Percentiles rank a stretch among this genome's conserved stretches.
Conservation (phyloP, 2,329 filamentous ascomycete species). For the Phialophora expanda region DNA sequence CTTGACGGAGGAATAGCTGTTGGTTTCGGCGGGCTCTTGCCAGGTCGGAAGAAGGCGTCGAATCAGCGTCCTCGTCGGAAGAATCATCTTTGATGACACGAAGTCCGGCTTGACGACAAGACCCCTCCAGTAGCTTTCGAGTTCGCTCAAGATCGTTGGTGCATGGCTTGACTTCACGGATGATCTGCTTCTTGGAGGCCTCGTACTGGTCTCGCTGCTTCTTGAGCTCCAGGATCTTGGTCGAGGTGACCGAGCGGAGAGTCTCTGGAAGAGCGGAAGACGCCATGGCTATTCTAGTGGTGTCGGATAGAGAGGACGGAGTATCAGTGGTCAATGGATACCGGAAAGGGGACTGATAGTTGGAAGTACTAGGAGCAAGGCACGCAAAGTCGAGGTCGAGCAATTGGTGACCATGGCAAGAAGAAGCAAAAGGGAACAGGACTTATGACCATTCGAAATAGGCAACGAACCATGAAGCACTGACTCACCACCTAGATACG, state of each 20-base stretch:
- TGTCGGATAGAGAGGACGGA: background rate
- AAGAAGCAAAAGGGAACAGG: background rate
- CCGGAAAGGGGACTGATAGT: background rate
- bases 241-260: constrained; percentile 60
- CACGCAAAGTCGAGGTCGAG: background rate
- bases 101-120: constrained; percentile 47
- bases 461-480: background rate
- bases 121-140: constrained; percentile 46
- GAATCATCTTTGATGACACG: constrained; percentile 46
- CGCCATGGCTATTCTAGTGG: constrained; percentile 27
- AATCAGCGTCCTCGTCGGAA: constrained; percentile 38
- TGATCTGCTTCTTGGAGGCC: constrained; percentile 51
- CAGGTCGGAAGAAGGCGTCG: constrained; percentile 26
- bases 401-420: background rate
- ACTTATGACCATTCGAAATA: constrained; percentile 12
- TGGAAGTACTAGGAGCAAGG: background rate
- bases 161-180: constrained; percentile 44
- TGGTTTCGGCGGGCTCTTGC: constrained; percentile 49
- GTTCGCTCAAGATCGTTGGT: constrained; percentile 44
- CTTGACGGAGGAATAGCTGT: constrained; percentile 59
- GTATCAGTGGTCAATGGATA: background rate
- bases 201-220: constrained; percentile 59
- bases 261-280: constrained; percentile 56
- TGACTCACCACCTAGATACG: constrained; percentile 9
- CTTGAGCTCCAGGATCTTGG: constrained; percentile 63